Evolutionary conservation across 768 basidiomycete genomes (phyloP), one percentile per base, ranked within the genome.

Genomic region (Hortiboletus campestris): DNA sequence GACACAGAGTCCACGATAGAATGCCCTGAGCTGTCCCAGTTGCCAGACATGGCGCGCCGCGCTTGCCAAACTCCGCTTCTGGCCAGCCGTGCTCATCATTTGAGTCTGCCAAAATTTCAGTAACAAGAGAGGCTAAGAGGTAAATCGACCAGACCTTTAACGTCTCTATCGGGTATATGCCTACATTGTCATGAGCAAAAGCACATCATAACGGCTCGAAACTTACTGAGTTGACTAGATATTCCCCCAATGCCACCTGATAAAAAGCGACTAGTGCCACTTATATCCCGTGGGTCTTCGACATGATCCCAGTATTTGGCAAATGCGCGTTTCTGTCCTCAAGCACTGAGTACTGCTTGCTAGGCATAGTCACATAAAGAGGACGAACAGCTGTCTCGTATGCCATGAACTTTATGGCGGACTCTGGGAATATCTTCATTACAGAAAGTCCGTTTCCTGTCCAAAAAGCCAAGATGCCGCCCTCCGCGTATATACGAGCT

Each of bases 181-280:
- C 94, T 94, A 63, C 22, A 59, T 46, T 22, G 51, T 16, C 55
- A 56, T 52, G 62, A 74, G 55, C 39, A 60, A 48, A 53, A 40
- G 45, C 20, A 41, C 44, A 42, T 36, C 22, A 58, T 34, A 39
- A 42, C 51, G 38, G 63, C 43, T 49, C 13, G 17, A 56, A n/a
- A 74, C 87, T 69, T 60, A 91, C 92, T 86, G 28, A 96, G 79
- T 78, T 97, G 94, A 74, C 91, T 93, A 55, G 82, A 84, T 62
- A 98, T 85, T n/a, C 97, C 97, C 40, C 97, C 96, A 41, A 98
- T 83, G 4, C 97, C 97, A 43, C 97, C 97, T 13, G 95, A 91
- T 51, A 99, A 67, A 76, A 99, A 99, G 28, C 97, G 84, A 70
- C 94, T 96, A 35, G 84, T 80, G 11, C 93, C 93, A 58, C 93